Percentiles rank a stretch among this genome's conserved stretches.
These are phyloP conservation scores for Phytopythium vexans DNA, from an alignment of 352 stramenopile genomes.

Conservation along the genomic window DNA sequence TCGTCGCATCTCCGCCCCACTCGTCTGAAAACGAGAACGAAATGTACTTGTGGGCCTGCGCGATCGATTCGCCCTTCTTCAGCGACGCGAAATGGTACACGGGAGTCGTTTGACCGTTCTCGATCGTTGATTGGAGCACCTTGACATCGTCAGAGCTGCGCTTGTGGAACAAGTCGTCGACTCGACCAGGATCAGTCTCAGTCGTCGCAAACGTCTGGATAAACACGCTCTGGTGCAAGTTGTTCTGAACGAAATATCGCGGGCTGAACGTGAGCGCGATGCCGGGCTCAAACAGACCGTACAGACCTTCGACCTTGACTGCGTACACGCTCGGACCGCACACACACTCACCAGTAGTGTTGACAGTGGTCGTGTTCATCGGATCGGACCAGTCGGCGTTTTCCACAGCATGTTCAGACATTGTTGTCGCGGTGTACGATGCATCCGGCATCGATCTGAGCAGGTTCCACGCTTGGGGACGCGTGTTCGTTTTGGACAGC, in stretches of 20 bases:
- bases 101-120: conserved; percentile 60
- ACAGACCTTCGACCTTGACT: conserved; percentile 80
- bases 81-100: conserved; percentile 80
- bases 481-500: conserved; percentile 31
- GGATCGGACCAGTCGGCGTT: conserved; percentile 73
- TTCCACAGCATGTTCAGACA: conserved; percentile 65
- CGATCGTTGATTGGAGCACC: conserved; percentile 39
- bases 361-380: conserved; percentile 84
- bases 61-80: conserved; percentile 58
- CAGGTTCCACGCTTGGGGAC: conserved; percentile 52
- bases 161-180: conserved; percentile 73
- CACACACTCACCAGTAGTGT: conserved; percentile 75
- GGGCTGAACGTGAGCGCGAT: conserved; percentile 76
- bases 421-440: conserved; percentile 37
- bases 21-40: conserved; percentile 74
- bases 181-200: conserved; percentile 57
- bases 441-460: conserved; percentile 53
- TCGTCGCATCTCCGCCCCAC: conserved; percentile 44
- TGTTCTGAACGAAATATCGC: conserved; percentile 83
- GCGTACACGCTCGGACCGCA: conserved; percentile 73
- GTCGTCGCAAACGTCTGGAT: conserved; percentile 66
- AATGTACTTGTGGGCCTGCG: conserved; percentile 70
- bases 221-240: conserved; percentile 75
- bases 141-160: conserved; percentile 60
- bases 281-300: conserved; percentile 74